These are phyloP conservation scores for Endothia cerciana DNA, from an alignment of 2,329 filamentous ascomycete genomes.

Conservation along the genomic window DNA sequence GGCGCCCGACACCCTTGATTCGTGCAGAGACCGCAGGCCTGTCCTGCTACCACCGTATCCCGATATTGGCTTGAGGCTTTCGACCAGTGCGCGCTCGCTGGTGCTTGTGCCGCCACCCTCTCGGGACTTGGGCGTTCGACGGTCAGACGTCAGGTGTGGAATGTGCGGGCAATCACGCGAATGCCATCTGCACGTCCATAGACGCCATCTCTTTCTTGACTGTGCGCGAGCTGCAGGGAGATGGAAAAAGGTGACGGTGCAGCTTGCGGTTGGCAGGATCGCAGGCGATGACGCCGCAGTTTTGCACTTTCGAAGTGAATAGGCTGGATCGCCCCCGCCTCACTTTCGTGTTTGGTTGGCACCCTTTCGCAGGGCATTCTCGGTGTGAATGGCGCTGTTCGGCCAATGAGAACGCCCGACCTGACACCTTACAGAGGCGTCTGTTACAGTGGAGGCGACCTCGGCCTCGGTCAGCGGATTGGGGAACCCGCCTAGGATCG, in stretches of 20 bases:
- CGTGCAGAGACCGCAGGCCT: too few relatives aligned
- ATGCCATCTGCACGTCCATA: not conserved
- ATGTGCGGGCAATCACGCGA: constrained; percentile 2
- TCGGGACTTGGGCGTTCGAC: not conserved
- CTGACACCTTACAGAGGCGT: not conserved
- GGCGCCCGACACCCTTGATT: too few relatives aligned
- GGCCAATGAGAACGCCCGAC: not conserved
- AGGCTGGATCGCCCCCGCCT: not conserved
- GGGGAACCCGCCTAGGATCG: too few relatives aligned
- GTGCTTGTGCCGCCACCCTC: not conserved
- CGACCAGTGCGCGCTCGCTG: not conserved
- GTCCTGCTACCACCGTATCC: too few relatives aligned
- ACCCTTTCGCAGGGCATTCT: not conserved
- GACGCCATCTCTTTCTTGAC: not conserved
- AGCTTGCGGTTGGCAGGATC: not conserved
- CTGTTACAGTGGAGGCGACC: not conserved
- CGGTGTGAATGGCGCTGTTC: not conserved
- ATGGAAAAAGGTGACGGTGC: not conserved
- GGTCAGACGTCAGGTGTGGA: constrained; percentile 6
- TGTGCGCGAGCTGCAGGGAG: not conserved
- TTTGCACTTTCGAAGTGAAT: not conserved
- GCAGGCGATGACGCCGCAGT: not conserved
- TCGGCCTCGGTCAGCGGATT: not conserved
- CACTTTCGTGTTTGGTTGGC: not conserved
- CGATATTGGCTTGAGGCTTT: too few relatives aligned